Percentiles rank a stretch among this genome's conserved stretches.
phyloP scores from a whole-genome alignment of 768 basidiomycete species.

The Dentipellis sp. region DNA sequence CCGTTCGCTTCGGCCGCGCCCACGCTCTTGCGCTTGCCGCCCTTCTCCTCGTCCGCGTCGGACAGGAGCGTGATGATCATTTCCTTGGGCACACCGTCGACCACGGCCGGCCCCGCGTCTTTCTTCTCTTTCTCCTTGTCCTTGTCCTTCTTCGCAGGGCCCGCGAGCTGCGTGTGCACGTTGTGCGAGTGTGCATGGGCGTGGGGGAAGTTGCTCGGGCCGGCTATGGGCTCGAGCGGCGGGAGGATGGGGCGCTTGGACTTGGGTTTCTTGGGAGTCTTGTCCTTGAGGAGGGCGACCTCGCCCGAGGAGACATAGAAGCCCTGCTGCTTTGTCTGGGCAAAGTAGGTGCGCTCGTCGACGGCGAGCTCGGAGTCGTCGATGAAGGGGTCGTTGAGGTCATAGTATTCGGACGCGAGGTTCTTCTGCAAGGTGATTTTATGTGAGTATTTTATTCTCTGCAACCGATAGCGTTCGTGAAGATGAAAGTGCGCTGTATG shows the following conservation, averaged over 20 bases:
- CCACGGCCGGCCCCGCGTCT: constrained; percentile 36
- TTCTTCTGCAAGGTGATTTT: constrained; percentile 35
- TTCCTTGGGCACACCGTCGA: too few species aligned
- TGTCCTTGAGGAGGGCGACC: constrained; percentile 79
- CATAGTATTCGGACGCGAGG: constrained; percentile 71
- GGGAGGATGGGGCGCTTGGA: constrained; percentile 10
- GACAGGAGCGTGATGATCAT: constrained; percentile 39
- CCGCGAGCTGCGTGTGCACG: not conserved
- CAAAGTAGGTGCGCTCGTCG: constrained; percentile 86
- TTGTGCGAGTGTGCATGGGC: not conserved
- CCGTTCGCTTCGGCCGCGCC: constrained; percentile 5
- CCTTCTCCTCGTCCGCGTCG: constrained; percentile 30
- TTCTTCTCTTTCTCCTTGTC: constrained; percentile 18
- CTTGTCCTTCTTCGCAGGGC: not conserved
- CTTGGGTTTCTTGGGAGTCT: constrained; percentile 21
- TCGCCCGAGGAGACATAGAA: constrained; percentile 90
- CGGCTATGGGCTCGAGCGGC: constrained; percentile 11
- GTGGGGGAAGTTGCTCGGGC: constrained; percentile 11
- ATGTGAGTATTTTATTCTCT: too few species aligned
- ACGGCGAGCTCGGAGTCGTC: constrained; percentile 92
- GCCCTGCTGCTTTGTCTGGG: constrained; percentile 85
- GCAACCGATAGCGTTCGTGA: too few species aligned
- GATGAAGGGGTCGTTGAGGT: constrained; percentile 88
- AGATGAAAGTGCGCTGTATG: too few species aligned
- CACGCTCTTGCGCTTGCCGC: constrained; percentile 7